phyloP scores from a whole-genome alignment of 305 asterid genomes.

The Fraxinus platypoda region DNA sequence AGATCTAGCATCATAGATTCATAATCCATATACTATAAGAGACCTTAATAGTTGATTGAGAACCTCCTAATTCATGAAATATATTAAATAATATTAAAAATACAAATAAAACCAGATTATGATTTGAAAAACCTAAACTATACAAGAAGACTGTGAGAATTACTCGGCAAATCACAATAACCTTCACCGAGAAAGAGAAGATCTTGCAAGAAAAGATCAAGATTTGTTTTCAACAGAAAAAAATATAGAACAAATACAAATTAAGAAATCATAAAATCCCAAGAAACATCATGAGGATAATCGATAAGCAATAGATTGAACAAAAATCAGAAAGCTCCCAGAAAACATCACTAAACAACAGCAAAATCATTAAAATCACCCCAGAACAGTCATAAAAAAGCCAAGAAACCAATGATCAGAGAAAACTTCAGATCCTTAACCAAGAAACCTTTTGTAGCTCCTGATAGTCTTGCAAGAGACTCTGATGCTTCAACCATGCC shows the following conservation, averaged over 20 bases:
- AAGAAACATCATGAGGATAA: neutral
- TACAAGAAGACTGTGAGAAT: neutral
- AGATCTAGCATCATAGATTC: slow-evolving; percentile 7
- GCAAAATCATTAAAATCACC: neutral
- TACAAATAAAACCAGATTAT: neutral
- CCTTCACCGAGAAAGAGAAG: slow-evolving; percentile 5
- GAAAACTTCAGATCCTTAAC: slow-evolving; percentile 25
- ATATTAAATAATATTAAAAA: neutral
- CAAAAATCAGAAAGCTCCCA: slow-evolving; percentile 9
- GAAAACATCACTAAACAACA: neutral
- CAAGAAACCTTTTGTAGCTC: slow-evolving; percentile 59
- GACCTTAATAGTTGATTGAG: neutral
- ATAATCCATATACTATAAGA: neutral
- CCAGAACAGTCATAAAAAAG: neutral
- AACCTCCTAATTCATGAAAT: neutral
- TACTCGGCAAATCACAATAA: neutral
- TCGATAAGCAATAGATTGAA: neutral
- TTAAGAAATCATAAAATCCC: neutral
- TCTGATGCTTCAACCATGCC: slow-evolving; percentile 52
- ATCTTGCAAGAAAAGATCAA: slow-evolving; percentile 32
- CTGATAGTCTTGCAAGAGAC: slow-evolving; percentile 63
- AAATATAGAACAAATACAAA: neutral
- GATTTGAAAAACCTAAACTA: neutral
- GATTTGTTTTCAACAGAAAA: neutral
- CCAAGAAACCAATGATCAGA: neutral